phyloP scores from a whole-genome alignment of 73 alveolate genomes.

The Tetrahymena malaccensis region DNA sequence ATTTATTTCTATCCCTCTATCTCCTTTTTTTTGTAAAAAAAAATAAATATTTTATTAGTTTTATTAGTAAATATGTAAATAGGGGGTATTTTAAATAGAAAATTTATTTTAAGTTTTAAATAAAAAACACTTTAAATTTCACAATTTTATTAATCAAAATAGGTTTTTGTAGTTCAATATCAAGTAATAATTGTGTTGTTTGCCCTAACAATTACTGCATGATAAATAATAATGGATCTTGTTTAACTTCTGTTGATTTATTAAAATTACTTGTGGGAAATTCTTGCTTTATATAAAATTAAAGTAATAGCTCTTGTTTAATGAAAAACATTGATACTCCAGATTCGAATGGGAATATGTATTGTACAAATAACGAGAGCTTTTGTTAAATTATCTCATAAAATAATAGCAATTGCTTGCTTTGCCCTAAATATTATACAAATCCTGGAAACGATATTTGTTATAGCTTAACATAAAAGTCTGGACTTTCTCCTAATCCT shows the following conservation, averaged over 20 bases:
- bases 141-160: too few relatives aligned
- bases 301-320: not conserved
- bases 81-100: not conserved
- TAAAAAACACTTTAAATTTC: too few relatives aligned
- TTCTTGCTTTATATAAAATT: not conserved
- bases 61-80: too few relatives aligned
- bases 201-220: not conserved
- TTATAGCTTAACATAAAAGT: not conserved
- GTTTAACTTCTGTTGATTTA: not conserved
- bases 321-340: not conserved
- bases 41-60: too few relatives aligned
- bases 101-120: too few relatives aligned
- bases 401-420: not conserved
- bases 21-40: too few relatives aligned
- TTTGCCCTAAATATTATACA: not conserved
- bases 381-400: not conserved
- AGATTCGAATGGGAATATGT: not conserved
- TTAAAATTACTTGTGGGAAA: not conserved
- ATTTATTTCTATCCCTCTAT: too few relatives aligned
- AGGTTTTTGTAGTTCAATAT: not conserved
- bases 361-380: not conserved
- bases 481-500: not conserved
- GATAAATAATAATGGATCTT: not conserved
- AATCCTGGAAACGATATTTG: not conserved
- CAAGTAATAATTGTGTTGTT: not conserved